A percentile compares a stretch with the other conserved stretches of the same genome.
Evolutionary conservation across 2,329 filamentous ascomycete species (phyloP).

Genomic region (Exophiala spinifera): DNA sequence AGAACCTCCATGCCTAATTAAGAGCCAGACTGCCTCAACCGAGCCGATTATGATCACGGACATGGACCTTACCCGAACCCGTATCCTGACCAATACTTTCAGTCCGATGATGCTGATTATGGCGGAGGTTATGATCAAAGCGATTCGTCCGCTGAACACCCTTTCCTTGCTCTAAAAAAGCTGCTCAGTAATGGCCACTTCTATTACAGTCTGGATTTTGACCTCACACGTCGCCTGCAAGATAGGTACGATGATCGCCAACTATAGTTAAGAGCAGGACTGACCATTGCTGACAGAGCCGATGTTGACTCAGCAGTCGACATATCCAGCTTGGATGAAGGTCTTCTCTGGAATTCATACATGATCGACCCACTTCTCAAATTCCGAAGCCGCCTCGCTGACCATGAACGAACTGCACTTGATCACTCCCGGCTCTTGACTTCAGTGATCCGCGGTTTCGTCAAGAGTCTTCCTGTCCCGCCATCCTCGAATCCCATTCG

Average conservation of each 20-base stretch:
- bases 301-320: constrained; percentile 77
- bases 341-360: constrained; percentile 96
- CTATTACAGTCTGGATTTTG: constrained; percentile 98
- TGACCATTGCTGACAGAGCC: constrained; percentile 51
- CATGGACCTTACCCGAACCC: constrained; percentile 54
- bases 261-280: not conserved
- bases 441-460: constrained; percentile 91
- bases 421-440: constrained; percentile 86
- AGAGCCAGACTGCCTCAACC: constrained; percentile 75
- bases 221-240: constrained; percentile 88
- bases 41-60: constrained; percentile 78
- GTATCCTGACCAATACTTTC: constrained; percentile 52
- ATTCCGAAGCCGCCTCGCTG: constrained; percentile 78
- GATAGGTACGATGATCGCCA: constrained; percentile 58
- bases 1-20: constrained; percentile 15
- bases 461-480: constrained; percentile 79
- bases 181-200: constrained; percentile 90
- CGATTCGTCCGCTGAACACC: constrained; percentile 75
- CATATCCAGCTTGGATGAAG: constrained; percentile 87
- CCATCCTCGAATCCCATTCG: constrained; percentile 67
- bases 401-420: constrained; percentile 71
- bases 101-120: constrained; percentile 53
- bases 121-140: constrained; percentile 55
- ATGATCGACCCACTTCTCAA: constrained; percentile 92
- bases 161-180: constrained; percentile 86